Evolutionary conservation across 345 rosid species (phyloP), one percentile per base, ranked within the genome.

Genomic region (Schrenkiella parvula): DNA sequence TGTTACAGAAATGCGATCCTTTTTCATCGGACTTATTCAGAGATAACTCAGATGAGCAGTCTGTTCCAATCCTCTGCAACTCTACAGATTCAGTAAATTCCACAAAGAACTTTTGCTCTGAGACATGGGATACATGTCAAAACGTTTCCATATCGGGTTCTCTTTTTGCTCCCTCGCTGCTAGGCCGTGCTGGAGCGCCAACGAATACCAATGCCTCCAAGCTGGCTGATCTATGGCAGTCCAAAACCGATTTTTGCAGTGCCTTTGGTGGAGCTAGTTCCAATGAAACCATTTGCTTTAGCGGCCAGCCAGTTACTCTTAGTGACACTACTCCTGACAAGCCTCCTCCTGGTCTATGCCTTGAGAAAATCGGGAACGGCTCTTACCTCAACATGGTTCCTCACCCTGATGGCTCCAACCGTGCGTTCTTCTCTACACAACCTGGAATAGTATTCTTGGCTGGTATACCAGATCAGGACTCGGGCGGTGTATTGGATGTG

Each of bases 61-160:
- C 89, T 17, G 91, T 95, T 69, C 95, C 99, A n/a, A 52, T 95
- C 70, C 93, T 95, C 42, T 95, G 99, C 84, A 95, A 89, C 83
- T 85, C 91, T 10, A 80, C 99, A 14, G 72, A 54, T 71, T 70
- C 84, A 22, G 80, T 64, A 66, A 81, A 83, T 80, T 91, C 90
- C 23, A 69, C 66, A 6, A 68, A 52, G n/a, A 80, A 87, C 71
- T 95, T 83, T 72, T 95, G 99, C 83, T 84, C 95, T 32, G 50
- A 82, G 71, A 86, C 89, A 70, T 95, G 99, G 99, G 88, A 86
- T 72, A 83, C 95, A 34, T 95, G 99, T 79, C 76, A 69, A 71
- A 86, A 84, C 71, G 84, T 80, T 17, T 85, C 95, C 8, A 64
- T 91, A 19, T 21, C 46, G 1, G 82, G 83, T 70, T 91, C 97